These are phyloP conservation scores for Phytophthora boehmeriae DNA, from an alignment of 352 stramenopile species.

Conservation along the genomic window DNA sequence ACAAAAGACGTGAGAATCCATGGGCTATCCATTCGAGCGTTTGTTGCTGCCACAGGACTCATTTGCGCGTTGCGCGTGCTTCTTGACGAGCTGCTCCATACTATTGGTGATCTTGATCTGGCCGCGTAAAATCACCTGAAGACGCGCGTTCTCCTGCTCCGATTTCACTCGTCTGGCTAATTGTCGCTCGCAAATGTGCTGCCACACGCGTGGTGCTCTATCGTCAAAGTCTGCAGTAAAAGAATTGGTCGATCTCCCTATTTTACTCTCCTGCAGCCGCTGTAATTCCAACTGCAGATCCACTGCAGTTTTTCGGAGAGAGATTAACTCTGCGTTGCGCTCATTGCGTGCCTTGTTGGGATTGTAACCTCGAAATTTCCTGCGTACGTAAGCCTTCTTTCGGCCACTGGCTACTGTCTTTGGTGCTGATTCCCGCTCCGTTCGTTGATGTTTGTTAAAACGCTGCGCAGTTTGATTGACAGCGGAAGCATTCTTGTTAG, in stretches of 20 bases:
- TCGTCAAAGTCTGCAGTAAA: constrained; percentile 2
- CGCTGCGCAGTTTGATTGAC: constrained; percentile 13
- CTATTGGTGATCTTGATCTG: constrained; percentile 50
- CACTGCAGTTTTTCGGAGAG: constrained; percentile 39
- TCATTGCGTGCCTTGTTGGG: constrained; percentile 52
- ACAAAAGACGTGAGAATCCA: constrained; percentile 6
- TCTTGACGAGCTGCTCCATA: constrained; percentile 42
- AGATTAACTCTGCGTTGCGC: constrained; percentile 42
- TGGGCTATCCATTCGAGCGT: constrained; percentile 27
- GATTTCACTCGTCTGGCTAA: constrained; percentile 32
- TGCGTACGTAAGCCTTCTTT: constrained; percentile 29
- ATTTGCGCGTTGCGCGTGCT: constrained; percentile 26
- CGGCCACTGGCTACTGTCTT: neutral
- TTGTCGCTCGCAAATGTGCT: constrained; percentile 37
- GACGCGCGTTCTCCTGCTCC: constrained; percentile 38
- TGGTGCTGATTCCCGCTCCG: constrained; percentile 1
- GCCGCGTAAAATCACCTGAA: constrained; percentile 38
- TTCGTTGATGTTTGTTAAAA: constrained; percentile 15
- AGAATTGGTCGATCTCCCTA: too few relatives aligned
- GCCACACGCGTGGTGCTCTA: constrained; percentile 30
- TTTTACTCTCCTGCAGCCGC: constrained; percentile 28
- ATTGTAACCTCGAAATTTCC: constrained; percentile 40
- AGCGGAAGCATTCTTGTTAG: constrained; percentile 10
- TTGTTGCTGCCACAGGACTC: constrained; percentile 35
- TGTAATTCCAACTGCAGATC: constrained; percentile 47